phyloP scores from a whole-genome alignment of 129 eudicot species.

The Ambrosia trifida region DNA sequence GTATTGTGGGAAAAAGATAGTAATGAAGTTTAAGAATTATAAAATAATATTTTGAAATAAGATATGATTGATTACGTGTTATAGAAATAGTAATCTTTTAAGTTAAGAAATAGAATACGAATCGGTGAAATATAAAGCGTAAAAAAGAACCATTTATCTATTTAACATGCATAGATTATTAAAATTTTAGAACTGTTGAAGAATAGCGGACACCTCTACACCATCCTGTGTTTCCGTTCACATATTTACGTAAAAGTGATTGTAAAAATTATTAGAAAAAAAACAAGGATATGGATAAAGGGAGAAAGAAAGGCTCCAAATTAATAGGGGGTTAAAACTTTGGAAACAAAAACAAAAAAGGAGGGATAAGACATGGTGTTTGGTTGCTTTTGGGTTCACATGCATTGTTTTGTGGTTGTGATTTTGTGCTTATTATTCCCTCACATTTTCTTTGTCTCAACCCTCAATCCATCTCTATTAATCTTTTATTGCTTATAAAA shows the following conservation, averaged over 20 bases:
- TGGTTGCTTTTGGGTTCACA: constrained; percentile 45
- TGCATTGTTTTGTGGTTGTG: constrained; percentile 41
- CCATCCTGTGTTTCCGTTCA: not conserved
- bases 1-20: no score
- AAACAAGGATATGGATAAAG: constrained; percentile 17
- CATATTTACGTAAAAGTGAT: not conserved
- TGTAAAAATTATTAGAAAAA: no score
- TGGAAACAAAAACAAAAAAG: constrained; percentile 24
- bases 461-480: constrained; percentile 12
- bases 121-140: no score
- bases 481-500: constrained; percentile 4
- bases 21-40: no score
- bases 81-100: no score
- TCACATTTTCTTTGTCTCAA: constrained; percentile 37
- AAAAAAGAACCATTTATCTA: no score
- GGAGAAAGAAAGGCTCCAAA: constrained; percentile 36
- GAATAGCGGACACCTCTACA: not conserved
- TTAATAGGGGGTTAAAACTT: constrained; percentile 36
- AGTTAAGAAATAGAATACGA: no score
- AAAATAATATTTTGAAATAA: no score
- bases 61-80: no score
- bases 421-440: constrained; percentile 35
- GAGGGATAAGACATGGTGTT: constrained; percentile 39
- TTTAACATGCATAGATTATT: no score
- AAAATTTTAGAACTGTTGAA: no score